phyloP scores from a whole-genome alignment of 345 rosid species.

The Xanthoceras sorbifolium region DNA sequence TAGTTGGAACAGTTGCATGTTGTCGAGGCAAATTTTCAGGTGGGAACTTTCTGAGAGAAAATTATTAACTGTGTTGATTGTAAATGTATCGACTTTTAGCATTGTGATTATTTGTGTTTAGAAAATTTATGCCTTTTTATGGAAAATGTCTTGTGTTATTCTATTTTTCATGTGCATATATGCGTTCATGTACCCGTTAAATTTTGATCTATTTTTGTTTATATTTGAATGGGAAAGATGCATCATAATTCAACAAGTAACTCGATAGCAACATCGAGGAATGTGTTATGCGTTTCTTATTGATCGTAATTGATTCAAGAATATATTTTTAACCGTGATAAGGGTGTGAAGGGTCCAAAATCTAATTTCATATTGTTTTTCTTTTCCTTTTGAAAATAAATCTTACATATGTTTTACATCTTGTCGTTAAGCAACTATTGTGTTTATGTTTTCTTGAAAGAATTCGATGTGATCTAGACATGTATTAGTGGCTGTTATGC shows the following conservation, averaged over 20 bases:
- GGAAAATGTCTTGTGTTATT: neutral
- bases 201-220: neutral
- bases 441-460: too few relatives aligned
- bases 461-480: neutral
- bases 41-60: neutral
- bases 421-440: neutral
- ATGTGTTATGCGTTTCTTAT: neutral
- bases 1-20: neutral
- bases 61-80: neutral
- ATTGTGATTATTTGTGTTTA: neutral
- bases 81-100: neutral
- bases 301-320: neutral
- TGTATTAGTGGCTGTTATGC: slow-evolving; percentile 12
- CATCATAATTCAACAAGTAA: neutral
- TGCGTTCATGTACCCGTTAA: too few relatives aligned
- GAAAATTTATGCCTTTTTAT: too few relatives aligned
- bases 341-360: slow-evolving; percentile 10
- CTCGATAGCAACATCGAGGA: neutral
- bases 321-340: slow-evolving; percentile 20
- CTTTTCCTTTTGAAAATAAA: slow-evolving; percentile 7
- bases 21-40: neutral
- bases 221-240: neutral
- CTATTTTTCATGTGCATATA: neutral
- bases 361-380: neutral
- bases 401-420: neutral